phyloP scores from a whole-genome alignment of 1,284 basidiomycete genomes.

The Volvariella volvacea region DNA sequence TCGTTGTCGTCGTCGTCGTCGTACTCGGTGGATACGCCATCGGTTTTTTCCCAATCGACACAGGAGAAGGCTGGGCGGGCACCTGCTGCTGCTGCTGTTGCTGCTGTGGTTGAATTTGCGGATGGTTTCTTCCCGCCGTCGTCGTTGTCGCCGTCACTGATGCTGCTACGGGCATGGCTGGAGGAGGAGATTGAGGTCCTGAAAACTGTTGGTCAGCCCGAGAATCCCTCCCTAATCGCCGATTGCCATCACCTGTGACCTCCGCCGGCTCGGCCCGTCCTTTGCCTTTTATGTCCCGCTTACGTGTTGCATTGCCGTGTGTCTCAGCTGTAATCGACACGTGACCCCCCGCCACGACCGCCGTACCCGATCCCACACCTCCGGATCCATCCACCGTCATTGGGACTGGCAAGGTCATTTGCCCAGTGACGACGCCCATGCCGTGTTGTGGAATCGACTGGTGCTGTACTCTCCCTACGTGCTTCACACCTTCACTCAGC shows the following conservation, averaged over 20 bases:
- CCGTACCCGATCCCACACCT: no score
- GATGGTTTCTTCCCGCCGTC: background rate
- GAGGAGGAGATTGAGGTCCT: background rate
- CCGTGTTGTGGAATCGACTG: background rate
- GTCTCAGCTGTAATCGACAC: background rate
- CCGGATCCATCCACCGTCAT: background rate
- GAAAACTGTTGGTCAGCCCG: conserved; percentile 1
- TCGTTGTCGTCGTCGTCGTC: conserved; percentile 21
- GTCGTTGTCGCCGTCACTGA: no score
- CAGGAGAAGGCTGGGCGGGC: conserved; percentile 29
- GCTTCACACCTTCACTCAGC: background rate
- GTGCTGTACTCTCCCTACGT: background rate
- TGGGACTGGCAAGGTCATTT: background rate
- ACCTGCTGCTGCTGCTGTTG: conserved; percentile 13
- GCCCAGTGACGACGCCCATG: background rate
- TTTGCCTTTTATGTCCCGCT: background rate
- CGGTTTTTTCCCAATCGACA: conserved; percentile 42
- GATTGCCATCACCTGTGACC: background rate
- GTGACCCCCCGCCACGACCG: no score
- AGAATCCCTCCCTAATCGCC: background rate
- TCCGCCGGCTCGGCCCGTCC: background rate
- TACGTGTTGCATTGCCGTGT: background rate
- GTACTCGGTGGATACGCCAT: conserved; percentile 31
- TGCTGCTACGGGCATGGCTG: conserved; percentile 1
- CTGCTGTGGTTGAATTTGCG: conserved; percentile 16